Percentiles rank a stretch among this genome's conserved stretches.
These are phyloP conservation scores for Bimuria novae-zelandiae DNA, from an alignment of 2,329 filamentous ascomycete species.

Conservation along the genomic window DNA sequence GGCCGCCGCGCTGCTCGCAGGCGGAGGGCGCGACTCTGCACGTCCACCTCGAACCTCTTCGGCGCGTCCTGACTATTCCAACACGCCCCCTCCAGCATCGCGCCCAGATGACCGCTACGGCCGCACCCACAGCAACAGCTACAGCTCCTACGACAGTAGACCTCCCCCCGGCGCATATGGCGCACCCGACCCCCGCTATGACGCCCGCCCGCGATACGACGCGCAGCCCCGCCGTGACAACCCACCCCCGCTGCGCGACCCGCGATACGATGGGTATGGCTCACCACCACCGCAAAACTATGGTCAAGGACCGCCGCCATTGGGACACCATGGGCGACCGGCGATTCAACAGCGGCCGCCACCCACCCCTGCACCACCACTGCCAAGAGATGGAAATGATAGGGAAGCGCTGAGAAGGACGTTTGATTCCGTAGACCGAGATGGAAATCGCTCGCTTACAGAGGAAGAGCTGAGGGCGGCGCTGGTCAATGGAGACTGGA, in stretches of 20 bases:
- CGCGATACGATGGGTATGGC: constrained; percentile 46
- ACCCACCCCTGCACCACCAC: constrained; percentile 55
- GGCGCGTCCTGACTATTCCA: constrained; percentile 49
- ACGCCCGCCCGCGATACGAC: constrained; percentile 29
- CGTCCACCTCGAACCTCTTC: constrained; percentile 42
- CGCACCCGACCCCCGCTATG: constrained; percentile 24
- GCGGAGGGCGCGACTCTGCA: constrained; percentile 18
- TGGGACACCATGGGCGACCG: constrained; percentile 69
- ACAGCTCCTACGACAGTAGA: constrained; percentile 33
- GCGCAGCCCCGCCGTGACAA: constrained; percentile 22
- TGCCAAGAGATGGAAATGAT: constrained; percentile 67
- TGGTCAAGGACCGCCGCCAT: constrained; percentile 59
- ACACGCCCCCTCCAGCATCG: constrained; percentile 46
- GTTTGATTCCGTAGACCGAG: constrained; percentile 89
- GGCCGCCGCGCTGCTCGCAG: constrained; percentile 50
- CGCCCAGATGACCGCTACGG: constrained; percentile 40
- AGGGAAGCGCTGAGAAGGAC: constrained; percentile 76
- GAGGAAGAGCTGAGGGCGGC: constrained; percentile 86
- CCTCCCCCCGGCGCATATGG: constrained; percentile 47
- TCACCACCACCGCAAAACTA: constrained; percentile 56
- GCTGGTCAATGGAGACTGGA: constrained; percentile 95
- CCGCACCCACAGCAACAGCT: constrained; percentile 30
- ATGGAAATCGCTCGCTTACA: constrained; percentile 78
- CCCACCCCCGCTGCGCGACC: constrained; percentile 25
- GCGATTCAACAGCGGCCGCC: constrained; percentile 55